These are phyloP conservation scores for Tubosaeta brunneosetosa DNA, from an alignment of 768 basidiomycete genomes.

Conservation along the genomic window DNA sequence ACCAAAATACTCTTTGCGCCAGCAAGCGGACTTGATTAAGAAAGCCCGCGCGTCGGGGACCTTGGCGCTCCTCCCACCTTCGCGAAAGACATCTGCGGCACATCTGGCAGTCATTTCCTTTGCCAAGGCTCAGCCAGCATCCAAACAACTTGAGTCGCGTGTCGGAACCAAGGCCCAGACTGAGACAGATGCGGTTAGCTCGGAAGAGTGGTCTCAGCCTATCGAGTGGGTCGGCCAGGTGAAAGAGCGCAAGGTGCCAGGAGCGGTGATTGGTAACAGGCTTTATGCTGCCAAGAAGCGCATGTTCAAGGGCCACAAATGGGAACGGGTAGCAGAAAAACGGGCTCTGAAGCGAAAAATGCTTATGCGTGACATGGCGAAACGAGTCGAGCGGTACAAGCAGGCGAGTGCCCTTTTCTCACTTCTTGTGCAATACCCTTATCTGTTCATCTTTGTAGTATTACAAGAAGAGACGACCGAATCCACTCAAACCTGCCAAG, in stretches of 20 bases:
- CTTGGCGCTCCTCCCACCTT: conserved; percentile 61
- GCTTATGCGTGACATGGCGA: conserved; percentile 65
- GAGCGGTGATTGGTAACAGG: conserved; percentile 54
- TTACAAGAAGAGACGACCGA: conserved; percentile 41
- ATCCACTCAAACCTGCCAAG: conserved; percentile 56
- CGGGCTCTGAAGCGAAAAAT: conserved; percentile 45
- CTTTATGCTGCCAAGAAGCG: conserved; percentile 72
- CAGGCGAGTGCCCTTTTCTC: conserved; percentile 39
- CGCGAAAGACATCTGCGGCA: conserved; percentile 48
- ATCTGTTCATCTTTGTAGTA: conserved; percentile 12
- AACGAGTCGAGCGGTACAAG: conserved; percentile 63
- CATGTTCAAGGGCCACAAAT: conserved; percentile 94
- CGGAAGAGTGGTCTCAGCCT: conserved; percentile 18
- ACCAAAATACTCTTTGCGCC: conserved; percentile 66
- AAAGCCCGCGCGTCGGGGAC: conserved; percentile 52
- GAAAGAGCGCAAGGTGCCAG: conserved; percentile 38
- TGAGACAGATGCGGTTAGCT: neutral
- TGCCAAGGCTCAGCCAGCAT: conserved; percentile 12
- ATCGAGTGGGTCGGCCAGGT: conserved; percentile 41
- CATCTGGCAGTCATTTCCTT: conserved; percentile 21
- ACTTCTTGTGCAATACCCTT: neutral
- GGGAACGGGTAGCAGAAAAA: conserved; percentile 59
- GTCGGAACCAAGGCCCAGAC: neutral
- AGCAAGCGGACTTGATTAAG: conserved; percentile 76
- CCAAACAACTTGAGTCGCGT: conserved; percentile 3